Percentiles rank a stretch among this genome's conserved stretches.
Conservation (phyloP, 2,329 filamentous ascomycete genomes). For the Teratosphaeria destructans region DNA sequence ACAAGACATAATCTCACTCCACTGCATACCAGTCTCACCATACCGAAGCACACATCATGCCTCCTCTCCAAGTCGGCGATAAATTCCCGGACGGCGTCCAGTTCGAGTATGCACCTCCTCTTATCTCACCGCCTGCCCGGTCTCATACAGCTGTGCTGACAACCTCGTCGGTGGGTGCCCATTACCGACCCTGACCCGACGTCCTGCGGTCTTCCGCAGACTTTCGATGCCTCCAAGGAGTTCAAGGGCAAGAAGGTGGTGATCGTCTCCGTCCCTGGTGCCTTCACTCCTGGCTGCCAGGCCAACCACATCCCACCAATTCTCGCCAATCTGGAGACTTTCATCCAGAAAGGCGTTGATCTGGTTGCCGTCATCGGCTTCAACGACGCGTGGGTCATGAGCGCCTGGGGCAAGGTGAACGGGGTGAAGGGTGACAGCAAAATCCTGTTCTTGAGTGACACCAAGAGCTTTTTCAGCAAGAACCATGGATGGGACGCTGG, state of each 20-base stretch:
- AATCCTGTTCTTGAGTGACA: slow-evolving; percentile 68
- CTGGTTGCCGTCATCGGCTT: slow-evolving; percentile 68
- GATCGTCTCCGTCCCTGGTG: slow-evolving; percentile 56
- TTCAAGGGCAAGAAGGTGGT: slow-evolving; percentile 63
- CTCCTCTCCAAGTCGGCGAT: slow-evolving; percentile 70
- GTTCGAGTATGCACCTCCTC: slow-evolving; percentile 54
- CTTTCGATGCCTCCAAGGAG: slow-evolving; percentile 70
- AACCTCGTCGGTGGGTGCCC: slow-evolving; percentile 56
- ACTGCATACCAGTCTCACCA: not conserved
- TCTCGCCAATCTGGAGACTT: slow-evolving; percentile 57
- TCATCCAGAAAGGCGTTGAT: slow-evolving; percentile 75
- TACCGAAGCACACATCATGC: slow-evolving; percentile 34
- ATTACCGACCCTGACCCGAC: slow-evolving; percentile 63
- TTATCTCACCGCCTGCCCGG: not conserved
- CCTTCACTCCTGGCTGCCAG: slow-evolving; percentile 78
- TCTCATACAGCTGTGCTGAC: not conserved
- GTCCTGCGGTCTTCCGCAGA: slow-evolving; percentile 65
- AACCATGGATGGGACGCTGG: slow-evolving; percentile 63
- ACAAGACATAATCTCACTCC: not conserved
- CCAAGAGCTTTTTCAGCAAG: slow-evolving; percentile 59
- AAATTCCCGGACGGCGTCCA: slow-evolving; percentile 68
- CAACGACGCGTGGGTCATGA: slow-evolving; percentile 71
- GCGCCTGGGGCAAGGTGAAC: slow-evolving; percentile 72
- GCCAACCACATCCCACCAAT: slow-evolving; percentile 72
- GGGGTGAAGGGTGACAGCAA: slow-evolving; percentile 61